Base-by-base conservation (phyloP, 2,329 filamentous ascomycete species). In the Bipolaris cookei region DNA sequence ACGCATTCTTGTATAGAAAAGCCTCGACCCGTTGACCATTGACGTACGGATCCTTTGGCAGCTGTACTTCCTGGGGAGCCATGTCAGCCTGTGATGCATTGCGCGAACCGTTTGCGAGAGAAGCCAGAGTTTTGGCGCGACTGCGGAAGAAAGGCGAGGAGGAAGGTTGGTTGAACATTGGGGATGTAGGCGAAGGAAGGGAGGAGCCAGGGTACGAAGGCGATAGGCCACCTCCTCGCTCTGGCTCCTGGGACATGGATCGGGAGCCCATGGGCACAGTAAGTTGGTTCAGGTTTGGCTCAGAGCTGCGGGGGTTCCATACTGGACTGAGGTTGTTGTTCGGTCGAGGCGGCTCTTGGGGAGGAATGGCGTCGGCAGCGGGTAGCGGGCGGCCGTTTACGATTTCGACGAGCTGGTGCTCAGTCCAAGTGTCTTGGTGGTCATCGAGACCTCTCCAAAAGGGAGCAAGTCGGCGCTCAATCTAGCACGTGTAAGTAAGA, bases 391-490 rank as follows among this genome's bases (percentile, higher is more conserved):
- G 84, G 18, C 91, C 93, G 70, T 92, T 87, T 47, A 90, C 95
- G 21, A 91, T 92, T 55, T 94, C 92, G 68, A 97, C 87, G n/a
- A 99, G 86, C 77, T 99, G 95, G 76, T 95, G 88, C 71, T 99
- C 95, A 11, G 92, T 90, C 95, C 95, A 99, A 50, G 86, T 90
- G 20, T 91, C 86, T 14, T 88, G 89, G 76, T 95, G 92, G 75
- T 98, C 93, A 63, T 97, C 89, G 3, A 99, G 81, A 4, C 95
- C 95, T 72, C 90, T 89, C 92, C 94, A 99, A 76, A 99, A 99
- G 0, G 95, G 95, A 39, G 95, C 95, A 60, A 99, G 79, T 61
- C 90, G 88, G 66, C 95, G 86, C 78, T 99, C 95, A 74, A 99
- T 92, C 94, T 98, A 71, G n/a, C 37, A 37, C 32, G 18, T 62